Evolutionary conservation across 2,329 filamentous ascomycete species (phyloP).

Genomic region (Penicillium freii): DNA sequence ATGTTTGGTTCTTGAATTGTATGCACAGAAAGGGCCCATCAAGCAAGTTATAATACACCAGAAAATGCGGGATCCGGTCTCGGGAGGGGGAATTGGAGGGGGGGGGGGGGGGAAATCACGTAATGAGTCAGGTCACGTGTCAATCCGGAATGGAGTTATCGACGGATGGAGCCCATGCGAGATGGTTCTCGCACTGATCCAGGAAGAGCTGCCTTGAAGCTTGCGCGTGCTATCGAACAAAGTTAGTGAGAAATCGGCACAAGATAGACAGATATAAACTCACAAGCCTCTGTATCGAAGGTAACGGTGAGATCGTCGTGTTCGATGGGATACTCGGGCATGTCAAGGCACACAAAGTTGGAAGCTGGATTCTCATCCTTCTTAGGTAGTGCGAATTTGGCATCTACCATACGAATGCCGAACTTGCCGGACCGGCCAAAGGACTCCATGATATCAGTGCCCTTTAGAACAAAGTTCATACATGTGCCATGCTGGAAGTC

Average conservation of each 20-base stretch:
- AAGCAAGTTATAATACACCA: slow-evolving; percentile 16
- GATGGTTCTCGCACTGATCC: slow-evolving; percentile 41
- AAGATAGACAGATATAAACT: slow-evolving; percentile 37
- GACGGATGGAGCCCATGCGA: slow-evolving; percentile 42
- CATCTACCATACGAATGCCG: slow-evolving; percentile 77
- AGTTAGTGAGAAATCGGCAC: not conserved
- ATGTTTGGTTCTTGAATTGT: slow-evolving; percentile 21
- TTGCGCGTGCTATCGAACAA: slow-evolving; percentile 34
- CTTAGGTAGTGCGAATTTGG: slow-evolving; percentile 81
- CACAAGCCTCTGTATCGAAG: slow-evolving; percentile 77
- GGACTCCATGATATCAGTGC: slow-evolving; percentile 77
- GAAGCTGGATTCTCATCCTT: slow-evolving; percentile 53
- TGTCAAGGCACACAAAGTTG: slow-evolving; percentile 79
- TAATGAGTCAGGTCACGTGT: slow-evolving; percentile 25
- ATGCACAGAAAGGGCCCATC: slow-evolving; percentile 15
- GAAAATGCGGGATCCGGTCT: slow-evolving; percentile 1
- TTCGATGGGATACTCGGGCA: slow-evolving; percentile 84
- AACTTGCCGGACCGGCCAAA: slow-evolving; percentile 64
- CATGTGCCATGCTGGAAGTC: slow-evolving; percentile 83
- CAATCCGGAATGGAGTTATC: slow-evolving; percentile 24
- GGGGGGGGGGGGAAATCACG: slow-evolving; percentile 18
- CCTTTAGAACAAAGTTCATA: slow-evolving; percentile 84
- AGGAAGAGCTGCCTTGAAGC: slow-evolving; percentile 40
- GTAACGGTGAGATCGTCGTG: slow-evolving; percentile 86
- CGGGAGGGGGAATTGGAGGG: not conserved